Evolutionary conservation across 225 moss, liverwort and hornwort genomes (phyloP), one percentile per base, ranked within the genome.

Genomic region (Bryoerythrophyllum caledonicum): DNA sequence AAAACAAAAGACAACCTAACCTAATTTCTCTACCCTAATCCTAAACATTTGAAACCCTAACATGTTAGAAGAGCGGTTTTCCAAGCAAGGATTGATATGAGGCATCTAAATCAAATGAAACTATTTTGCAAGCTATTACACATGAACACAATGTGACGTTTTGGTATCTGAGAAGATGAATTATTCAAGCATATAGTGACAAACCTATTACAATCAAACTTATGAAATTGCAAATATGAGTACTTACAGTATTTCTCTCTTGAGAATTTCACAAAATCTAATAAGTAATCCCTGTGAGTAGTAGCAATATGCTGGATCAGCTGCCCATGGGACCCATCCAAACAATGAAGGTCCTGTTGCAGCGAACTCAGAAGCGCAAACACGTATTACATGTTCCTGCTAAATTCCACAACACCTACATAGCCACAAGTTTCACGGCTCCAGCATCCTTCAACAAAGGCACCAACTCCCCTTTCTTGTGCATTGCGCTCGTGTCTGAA

Each of bases 401-500:
- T 30, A 48, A 49, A 32, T 72, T 44, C 32, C 63, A 51, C 73
- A 63, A 25, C 63, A 24, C 34, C 51, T 81, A 76, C 35, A 32
- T 53, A 17, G 57, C 17, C 7, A 66, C 66, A 62, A 60, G 21
- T 52, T 77, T 77, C 41, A 84, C 4, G 43, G 82, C 87, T 43
- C 84, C 82, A 72, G 84, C 84, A 17, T 79, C 76, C 73, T 79
- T 80, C 76, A 84, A 55, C 69, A 87, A 21, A 25, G 87, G 84
- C 40, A 84, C 48, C 63, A 87, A 67, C 61, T 82, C 62, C 43
- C 84, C 79, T 32, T 62, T 81, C 58, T 63, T 87, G 57, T 87
- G 76, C 72, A 81, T 48, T 3, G 81, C 41, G 19, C 65, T 67
- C 25, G 82, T 84, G 73, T 63, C 87, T 87, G 82, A 17, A 72